Evolutionary conservation across 1,284 basidiomycete species (phyloP).

Genomic region (Microbotryum intermedium): DNA sequence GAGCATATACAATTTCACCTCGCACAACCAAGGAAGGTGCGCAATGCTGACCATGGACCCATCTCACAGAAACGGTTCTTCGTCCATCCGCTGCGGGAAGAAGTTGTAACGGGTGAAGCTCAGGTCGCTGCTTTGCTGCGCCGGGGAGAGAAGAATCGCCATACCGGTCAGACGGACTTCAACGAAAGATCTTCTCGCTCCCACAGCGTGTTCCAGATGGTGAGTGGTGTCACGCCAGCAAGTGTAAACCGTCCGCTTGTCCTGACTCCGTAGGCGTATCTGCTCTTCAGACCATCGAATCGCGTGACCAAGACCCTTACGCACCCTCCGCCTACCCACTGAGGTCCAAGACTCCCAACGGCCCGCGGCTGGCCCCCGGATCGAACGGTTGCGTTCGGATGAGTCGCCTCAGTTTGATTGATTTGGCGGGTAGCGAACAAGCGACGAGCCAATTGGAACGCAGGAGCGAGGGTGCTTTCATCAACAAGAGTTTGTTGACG

Average conservation of each 20-base stretch:
- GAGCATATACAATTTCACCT: constrained; percentile 22
- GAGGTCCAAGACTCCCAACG: constrained; percentile 11
- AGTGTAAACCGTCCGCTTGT: no score
- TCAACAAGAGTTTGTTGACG: constrained; percentile 82
- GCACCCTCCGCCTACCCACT: background rate
- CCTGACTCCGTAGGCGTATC: no score
- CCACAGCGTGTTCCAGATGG: constrained; percentile 85
- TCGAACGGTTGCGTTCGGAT: constrained; percentile 23
- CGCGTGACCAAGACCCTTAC: constrained; percentile 24
- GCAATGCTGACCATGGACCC: background rate
- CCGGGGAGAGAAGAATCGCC: constrained; percentile 75
- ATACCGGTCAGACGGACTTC: constrained; percentile 94
- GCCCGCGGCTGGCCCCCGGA: constrained; percentile 12
- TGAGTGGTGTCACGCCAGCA: no score
- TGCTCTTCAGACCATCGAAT: constrained; percentile 43
- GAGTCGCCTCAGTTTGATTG: constrained; percentile 62
- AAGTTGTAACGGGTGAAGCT: constrained; percentile 82
- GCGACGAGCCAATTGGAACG: constrained; percentile 88
- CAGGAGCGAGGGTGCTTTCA: constrained; percentile 84
- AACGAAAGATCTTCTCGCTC: constrained; percentile 86
- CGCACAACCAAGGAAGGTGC: background rate
- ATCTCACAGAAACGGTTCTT: constrained; percentile 37
- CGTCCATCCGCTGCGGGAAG: constrained; percentile 69
- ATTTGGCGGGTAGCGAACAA: constrained; percentile 94
- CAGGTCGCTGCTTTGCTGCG: constrained; percentile 74